phyloP scores from a whole-genome alignment of 495 filamentous ascomycete genomes.

The Penicillium cataractarum region DNA sequence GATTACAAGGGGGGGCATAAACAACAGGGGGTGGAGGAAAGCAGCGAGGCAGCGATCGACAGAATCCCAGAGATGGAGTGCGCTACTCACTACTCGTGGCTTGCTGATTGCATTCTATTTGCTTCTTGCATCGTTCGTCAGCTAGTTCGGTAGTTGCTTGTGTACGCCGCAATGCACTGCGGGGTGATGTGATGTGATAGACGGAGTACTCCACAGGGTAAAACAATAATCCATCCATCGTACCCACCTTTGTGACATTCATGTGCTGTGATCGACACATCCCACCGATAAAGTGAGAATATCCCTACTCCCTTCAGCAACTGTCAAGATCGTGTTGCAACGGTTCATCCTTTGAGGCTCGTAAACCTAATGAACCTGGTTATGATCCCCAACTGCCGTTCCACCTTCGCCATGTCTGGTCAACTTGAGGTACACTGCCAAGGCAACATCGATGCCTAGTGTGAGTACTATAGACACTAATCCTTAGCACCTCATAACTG shows the following conservation, averaged over 20 bases:
- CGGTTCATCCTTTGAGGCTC: neutral
- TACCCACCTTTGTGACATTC: neutral
- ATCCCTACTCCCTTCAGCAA: slow-evolving; percentile 4
- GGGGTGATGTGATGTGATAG: slow-evolving; percentile 2
- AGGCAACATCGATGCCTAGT: neutral
- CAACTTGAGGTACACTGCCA: neutral
- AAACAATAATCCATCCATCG: neutral
- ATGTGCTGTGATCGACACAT: neutral
- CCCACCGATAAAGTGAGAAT: neutral
- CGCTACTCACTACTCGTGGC: neutral
- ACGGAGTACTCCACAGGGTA: neutral
- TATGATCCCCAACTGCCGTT: neutral
- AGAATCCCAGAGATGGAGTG: neutral
- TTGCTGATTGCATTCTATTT: neutral
- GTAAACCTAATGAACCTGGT: neutral
- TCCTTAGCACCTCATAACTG: neutral
- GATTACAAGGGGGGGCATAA: neutral
- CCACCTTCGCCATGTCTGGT: neutral
- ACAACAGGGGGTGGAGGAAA: slow-evolving; percentile 4
- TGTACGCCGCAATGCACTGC: neutral
- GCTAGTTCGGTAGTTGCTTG: neutral
- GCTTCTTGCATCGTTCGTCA: neutral
- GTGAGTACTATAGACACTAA: neutral
- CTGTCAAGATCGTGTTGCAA: neutral
- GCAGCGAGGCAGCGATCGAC: slow-evolving; percentile 13